Conservation (phyloP, 805 yeast species). For the Danielia reshetovae region DNA sequence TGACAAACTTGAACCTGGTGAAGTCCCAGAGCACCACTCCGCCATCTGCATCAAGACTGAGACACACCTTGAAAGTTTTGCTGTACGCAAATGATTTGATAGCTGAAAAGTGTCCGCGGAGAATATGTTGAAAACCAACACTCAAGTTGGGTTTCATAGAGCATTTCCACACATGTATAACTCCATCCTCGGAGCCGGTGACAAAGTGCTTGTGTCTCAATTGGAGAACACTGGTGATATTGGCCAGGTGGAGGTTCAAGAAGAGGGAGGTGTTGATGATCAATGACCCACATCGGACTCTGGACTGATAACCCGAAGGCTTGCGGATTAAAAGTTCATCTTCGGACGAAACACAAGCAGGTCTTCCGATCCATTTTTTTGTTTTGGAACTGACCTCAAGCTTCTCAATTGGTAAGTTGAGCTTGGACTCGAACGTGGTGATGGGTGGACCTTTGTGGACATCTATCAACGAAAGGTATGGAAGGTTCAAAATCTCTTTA, state of each 20-base stretch:
- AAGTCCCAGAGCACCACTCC: constrained; percentile 62
- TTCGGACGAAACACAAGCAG: constrained; percentile 33
- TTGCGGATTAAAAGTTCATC: constrained; percentile 36
- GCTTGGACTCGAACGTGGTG: constrained; percentile 41
- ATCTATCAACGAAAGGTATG: constrained; percentile 33
- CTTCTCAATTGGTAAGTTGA: constrained; percentile 37
- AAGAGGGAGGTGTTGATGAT: constrained; percentile 41
- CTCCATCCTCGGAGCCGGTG: constrained; percentile 55
- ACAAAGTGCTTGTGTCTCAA: constrained; percentile 41
- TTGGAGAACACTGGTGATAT: constrained; percentile 37
- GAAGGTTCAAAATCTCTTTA: constrained; percentile 35
- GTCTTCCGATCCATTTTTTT: constrained; percentile 52
- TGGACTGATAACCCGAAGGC: constrained; percentile 15
- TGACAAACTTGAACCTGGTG: constrained; percentile 46
- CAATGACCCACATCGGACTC: constrained; percentile 26
- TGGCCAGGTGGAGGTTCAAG: constrained; percentile 39
- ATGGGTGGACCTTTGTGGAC: constrained; percentile 30
- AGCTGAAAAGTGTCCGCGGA: constrained; percentile 55
- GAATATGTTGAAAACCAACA: constrained; percentile 40
- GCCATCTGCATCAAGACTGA: constrained; percentile 56
- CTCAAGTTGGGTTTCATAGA: constrained; percentile 20
- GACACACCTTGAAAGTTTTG: constrained; percentile 48
- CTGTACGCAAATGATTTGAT: constrained; percentile 48
- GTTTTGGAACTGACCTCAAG: constrained; percentile 41
- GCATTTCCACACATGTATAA: constrained; percentile 57